Base-by-base conservation (phyloP, 768 basidiomycete species). In the Podaxis sp. region DNA sequence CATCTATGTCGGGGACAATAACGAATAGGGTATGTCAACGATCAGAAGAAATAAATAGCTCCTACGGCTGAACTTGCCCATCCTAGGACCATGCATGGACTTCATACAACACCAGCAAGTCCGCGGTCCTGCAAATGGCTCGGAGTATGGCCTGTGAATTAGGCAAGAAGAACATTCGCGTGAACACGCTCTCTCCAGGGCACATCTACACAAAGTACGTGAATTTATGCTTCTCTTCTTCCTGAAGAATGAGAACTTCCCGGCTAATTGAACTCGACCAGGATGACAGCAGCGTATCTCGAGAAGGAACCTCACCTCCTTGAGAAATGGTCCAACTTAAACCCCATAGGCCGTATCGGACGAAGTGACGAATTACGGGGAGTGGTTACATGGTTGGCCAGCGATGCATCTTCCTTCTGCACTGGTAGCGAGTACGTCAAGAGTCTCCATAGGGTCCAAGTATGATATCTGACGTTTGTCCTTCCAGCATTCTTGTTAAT, bases 91-190 rank as follows among this genome's bases (percentile, higher is more conserved):
- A 90, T 66, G 83, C 86, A 1, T 91, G 88, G 89, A 82, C 87
- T 56, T 83, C 88, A 13, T 92, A 92, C 75, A 91, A 92, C 73
- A 80, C 83, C 53, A 89, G 87, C 76, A 93, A 93, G 74, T 84
- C 87, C 1, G 90, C 86, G 4, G 89, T 93, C 17, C 73, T 92
- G 46, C 90, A 93, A 74, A 91, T 91, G 89, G 86, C 80, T 4
- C 84, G 91, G 48, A 90, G 87, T 71, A 88, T 93, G 89, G 90
- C 90, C 3, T 91, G 89, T 69, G 90, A 93, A 70, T 80, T 93
- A 1, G 91, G 88, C 1, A 75, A 70, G 39, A 77, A 85, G 71
- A 75, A 79, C 2, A 91, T 93, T 55, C 81, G 91, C 2, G 89
- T 92, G 63, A 93, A 93, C 72, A 79, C 86, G 12, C 78, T 93